Percentiles rank a stretch among this genome's conserved stretches.
Conservation (phyloP, 1,284 basidiomycete species). For the Ustilago xerochloae region DNA sequence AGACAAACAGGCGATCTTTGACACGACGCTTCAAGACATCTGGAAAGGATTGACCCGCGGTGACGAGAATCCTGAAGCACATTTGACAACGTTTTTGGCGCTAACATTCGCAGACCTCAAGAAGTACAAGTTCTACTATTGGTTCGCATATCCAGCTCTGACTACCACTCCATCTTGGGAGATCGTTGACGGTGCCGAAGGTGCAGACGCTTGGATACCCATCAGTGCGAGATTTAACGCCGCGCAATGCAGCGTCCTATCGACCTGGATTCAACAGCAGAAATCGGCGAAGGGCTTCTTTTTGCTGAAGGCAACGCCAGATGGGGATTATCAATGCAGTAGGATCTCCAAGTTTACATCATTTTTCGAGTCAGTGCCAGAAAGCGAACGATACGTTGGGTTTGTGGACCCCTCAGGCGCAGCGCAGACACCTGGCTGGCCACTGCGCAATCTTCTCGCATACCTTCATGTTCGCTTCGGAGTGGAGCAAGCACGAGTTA, state of each 20-base stretch:
- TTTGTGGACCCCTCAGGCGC: conserved; percentile 90
- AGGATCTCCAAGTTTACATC: conserved; percentile 29
- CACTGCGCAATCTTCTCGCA: conserved; percentile 87
- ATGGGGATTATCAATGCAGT: conserved; percentile 4
- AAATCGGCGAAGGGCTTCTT: conserved; percentile 38
- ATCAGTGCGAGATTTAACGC: conserved; percentile 1
- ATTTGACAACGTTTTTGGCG: conserved; percentile 81
- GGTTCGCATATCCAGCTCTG: conserved; percentile 96
- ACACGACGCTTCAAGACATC: conserved; percentile 36
- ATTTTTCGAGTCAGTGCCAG: conserved; percentile 72
- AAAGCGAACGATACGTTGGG: conserved; percentile 57
- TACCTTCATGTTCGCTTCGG: conserved; percentile 70
- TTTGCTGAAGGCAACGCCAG: conserved; percentile 14
- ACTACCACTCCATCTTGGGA: conserved; percentile 72
- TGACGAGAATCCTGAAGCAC: conserved; percentile 31
- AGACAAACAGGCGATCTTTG: conserved; percentile 85
- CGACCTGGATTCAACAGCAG: conserved; percentile 17
- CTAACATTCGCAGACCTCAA: conserved; percentile 97
- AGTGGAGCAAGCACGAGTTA: conserved; percentile 71
- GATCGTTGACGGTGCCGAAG: conserved; percentile 72
- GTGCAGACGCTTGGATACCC: conserved; percentile 22
- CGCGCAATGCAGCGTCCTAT: not conserved
- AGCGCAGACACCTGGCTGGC: conserved; percentile 87
- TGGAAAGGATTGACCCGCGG: conserved; percentile 26
- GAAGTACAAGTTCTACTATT: conserved; percentile 97